Base-by-base conservation (phyloP, 805 yeast genomes). In the Metschnikowia drakensbergensis region DNA sequence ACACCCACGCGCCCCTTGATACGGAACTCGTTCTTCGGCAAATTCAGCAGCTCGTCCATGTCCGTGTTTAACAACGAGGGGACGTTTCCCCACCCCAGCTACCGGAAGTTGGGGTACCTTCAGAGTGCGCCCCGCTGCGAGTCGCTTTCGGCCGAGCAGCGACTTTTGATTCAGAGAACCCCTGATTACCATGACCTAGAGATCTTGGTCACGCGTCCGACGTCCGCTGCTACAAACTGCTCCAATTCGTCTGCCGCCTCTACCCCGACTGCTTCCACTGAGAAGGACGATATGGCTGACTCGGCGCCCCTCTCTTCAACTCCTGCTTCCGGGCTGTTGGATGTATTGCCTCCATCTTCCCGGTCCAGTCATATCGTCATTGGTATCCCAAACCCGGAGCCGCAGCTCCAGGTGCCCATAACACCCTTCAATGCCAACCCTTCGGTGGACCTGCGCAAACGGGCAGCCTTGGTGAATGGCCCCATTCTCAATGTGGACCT, bases 401-500 rank as follows among this genome's bases (percentile, higher is more conserved):
- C 67, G 2, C 61, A 57, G 26, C 57, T 70, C 30, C 52, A 54
- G 8, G 57, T 50, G 17, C 74, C 75, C 3, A 66, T 69, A 37
- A 71, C 68, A 44, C 74, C 74, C 3, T 71, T 69, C 58, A 68
- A 62, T 48, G 61, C 69, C 4, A 65, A 68, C 48, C 76, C 77
- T 1, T 57, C 82, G 1, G 75, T 82, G 3, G 97, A 91, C 60
- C 83, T 79, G 50, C 72, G 96, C 28, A 91, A 90, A 60, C 75
- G 88, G 45, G 80, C 83, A 9, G 96, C 97, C 0, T 67, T 90
- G 32, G 67, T 83, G 13, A 79, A 76, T 42, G 97, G 97, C 0
- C 97, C 97, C 0, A 81, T 94, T 4, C 61, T 91, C 43, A 90
- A 91, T 62, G 64, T 91, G 38, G 97, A 92, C 61, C 82, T 82